Evolutionary conservation across 1,139 yeast genomes (phyloP).

Genomic region (Diutina neorugosa): DNA sequence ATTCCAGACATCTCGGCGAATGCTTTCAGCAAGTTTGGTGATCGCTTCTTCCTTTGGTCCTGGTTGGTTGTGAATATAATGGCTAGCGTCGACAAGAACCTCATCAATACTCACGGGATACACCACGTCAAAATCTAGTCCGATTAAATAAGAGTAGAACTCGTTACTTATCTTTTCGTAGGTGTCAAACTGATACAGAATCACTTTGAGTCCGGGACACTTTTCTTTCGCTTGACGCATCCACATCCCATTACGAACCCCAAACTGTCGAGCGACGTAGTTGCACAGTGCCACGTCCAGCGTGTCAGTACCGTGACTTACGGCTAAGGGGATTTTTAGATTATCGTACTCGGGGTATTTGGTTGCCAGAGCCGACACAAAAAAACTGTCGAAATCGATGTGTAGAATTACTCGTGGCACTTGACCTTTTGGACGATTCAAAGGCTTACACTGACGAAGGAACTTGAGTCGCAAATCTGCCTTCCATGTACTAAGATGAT

Average conservation of each 20-base stretch:
- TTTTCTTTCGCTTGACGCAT: conserved; percentile 44
- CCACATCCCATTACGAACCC: conserved; percentile 90
- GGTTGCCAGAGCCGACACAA: conserved; percentile 74
- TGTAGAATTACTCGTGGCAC: conserved; percentile 42
- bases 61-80: conserved; percentile 10
- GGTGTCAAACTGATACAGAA: conserved; percentile 65
- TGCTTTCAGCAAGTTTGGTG: conserved; percentile 17
- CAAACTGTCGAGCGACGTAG: conserved; percentile 64
- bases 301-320: conserved; percentile 63
- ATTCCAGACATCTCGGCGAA: conserved; percentile 33
- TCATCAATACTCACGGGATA: conserved; percentile 90
- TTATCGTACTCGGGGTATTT: conserved; percentile 45
- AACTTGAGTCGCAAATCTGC: conserved; percentile 57
- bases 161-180: conserved; percentile 43
- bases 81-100: conserved; percentile 63
- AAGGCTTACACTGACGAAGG: conserved; percentile 19
- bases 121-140: conserved; percentile 41
- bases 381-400: conserved; percentile 88
- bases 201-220: conserved; percentile 52
- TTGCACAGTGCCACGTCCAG: conserved; percentile 89
- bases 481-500: conserved; percentile 83
- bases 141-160: conserved; percentile 43
- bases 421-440: conserved; percentile 4
- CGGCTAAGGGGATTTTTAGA: conserved; percentile 58
- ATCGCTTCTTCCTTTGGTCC: conserved; percentile 11